Base-by-base conservation (phyloP, 2,329 filamentous ascomycete genomes). In the Phialemoniopsis sp. region DNA sequence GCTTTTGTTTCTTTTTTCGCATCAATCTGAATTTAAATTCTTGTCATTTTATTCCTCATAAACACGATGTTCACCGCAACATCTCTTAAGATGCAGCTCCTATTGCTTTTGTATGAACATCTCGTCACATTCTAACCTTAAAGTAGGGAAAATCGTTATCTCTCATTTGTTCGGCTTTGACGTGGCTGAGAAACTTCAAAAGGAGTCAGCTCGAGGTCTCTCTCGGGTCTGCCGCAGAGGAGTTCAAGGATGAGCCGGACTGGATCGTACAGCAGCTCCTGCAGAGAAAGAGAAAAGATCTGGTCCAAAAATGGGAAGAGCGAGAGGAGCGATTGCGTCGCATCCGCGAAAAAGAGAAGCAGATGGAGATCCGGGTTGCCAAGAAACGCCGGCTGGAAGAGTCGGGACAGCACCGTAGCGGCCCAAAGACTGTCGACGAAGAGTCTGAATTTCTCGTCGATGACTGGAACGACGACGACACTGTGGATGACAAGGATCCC, bases 181-280 rank as follows among this genome's bases (percentile, higher is more conserved):
- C 89, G 3, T 96, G 90, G 90, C 71, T 96, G n/a, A 82, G 90
- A 35, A 78, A 87, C 41, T 78, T 90, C 63, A 91, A 94, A 58
- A 80, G 62, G 58, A 69, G 53, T 50, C 59, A 44, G 62, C 84
- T 68, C 61, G 85, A 68, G 59, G 73, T 56, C 47, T 73, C 52
- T 34, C 74, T 70, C 41, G 70, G 58, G 42, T 62, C 54, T 42
- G 72, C 59, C 35, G 69, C 60, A 3, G 55, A 63, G 1, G 52
- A 62, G 2, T 68, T 68, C 47, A 63, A 80, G 40, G 84, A 86
- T 48, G 89, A 95, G 52, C 89, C 89, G 0, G 78, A 82, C 2
- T 96, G 90, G 90, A 83, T 96, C 51, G 59, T 89, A 3, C 82
- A 94, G 46, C 85, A 89, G 57, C 80, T 88, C 36, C 73, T 82